These are phyloP conservation scores for Pichia exigua DNA, from an alignment of 805 yeast genomes.

Conservation along the genomic window DNA sequence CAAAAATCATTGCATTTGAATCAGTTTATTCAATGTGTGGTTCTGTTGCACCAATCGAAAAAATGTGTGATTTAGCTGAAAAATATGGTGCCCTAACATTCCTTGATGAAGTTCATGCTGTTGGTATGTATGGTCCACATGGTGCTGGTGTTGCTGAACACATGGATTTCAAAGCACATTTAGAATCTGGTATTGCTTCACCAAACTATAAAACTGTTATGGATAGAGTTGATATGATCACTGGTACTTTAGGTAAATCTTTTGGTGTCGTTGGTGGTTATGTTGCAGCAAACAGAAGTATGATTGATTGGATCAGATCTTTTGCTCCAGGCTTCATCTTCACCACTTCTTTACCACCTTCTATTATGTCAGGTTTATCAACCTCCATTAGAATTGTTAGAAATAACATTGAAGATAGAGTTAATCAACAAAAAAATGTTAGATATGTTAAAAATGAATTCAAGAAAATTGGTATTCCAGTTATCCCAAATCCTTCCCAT, in stretches of 20 bases:
- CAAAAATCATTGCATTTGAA: constrained; percentile 95
- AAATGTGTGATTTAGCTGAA: constrained; percentile 91
- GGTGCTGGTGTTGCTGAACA: constrained; percentile 99
- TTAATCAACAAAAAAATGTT: constrained; percentile 77
- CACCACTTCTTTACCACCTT: constrained; percentile 96
- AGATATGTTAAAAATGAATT: constrained; percentile 74
- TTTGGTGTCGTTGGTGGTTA: constrained; percentile 98
- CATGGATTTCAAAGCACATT: constrained; percentile 77
- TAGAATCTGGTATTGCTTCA: constrained; percentile 53
- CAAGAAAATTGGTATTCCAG: constrained; percentile 74
- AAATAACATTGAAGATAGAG: constrained; percentile 66
- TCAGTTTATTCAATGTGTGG: constrained; percentile 99
- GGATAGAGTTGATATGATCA: constrained; percentile 91
- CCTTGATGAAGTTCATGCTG: constrained; percentile 98
- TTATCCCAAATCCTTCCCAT: constrained; percentile 95
- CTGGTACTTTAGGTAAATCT: constrained; percentile 97
- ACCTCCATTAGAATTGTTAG: constrained; percentile 84
- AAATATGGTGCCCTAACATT: constrained; percentile 96
- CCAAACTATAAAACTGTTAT: constrained; percentile 52
- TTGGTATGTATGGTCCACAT: constrained; percentile 97
- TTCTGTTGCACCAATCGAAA: constrained; percentile 87
- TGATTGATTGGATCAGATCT: constrained; percentile 94
- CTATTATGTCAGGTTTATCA: constrained; percentile 91
- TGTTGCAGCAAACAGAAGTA: constrained; percentile 75
- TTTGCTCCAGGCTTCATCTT: constrained; percentile 96